Evolutionary conservation across 2,329 filamentous ascomycete species (phyloP).

Genomic region (Alternaria brassicicola): DNA sequence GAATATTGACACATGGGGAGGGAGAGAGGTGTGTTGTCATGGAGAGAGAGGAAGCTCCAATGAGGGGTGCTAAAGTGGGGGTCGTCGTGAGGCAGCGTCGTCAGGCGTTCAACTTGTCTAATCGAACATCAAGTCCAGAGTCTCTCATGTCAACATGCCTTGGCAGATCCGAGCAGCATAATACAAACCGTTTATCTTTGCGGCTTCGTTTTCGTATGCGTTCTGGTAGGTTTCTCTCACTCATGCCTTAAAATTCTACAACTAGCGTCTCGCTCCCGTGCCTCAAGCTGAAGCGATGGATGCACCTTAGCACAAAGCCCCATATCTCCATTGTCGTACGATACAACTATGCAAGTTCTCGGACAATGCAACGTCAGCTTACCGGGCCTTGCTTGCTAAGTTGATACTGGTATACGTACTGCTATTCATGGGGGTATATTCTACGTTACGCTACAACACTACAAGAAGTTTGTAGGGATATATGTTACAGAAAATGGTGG

Average conservation of each 20-base stretch:
- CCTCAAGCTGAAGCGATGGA: neutral
- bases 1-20: neutral
- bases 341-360: neutral
- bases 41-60: neutral
- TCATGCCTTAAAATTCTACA: neutral
- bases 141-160: neutral
- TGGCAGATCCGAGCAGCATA: neutral
- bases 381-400: neutral
- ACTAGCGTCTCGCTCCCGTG: neutral
- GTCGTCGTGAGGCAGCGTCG: neutral
- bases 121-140: neutral
- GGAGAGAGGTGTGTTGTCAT: neutral
- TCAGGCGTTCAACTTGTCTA: neutral
- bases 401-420: neutral
- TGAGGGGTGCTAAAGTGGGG: neutral
- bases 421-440: constrained; percentile 2
- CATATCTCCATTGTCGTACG: neutral
- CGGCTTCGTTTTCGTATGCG: neutral
- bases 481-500: neutral
- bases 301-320: neutral
- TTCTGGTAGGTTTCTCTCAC: neutral
- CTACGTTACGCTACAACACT: neutral
- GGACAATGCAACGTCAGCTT: neutral
- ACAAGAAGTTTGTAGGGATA: neutral
- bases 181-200: neutral